Evolutionary conservation across 2,329 filamentous ascomycete genomes (phyloP).

Genomic region (Arthrobotrys sphaeroides): DNA sequence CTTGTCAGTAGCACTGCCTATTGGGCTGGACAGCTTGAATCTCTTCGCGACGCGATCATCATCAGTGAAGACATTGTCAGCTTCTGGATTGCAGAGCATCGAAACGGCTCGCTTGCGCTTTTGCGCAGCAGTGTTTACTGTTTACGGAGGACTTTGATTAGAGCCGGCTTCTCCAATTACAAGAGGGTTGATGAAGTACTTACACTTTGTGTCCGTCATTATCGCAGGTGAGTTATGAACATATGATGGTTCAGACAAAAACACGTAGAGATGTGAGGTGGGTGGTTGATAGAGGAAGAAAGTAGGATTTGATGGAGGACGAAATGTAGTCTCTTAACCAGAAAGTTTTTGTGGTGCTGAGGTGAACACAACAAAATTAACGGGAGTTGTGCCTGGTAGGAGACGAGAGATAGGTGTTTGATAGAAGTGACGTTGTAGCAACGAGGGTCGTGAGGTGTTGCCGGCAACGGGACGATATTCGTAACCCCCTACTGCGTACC

Average conservation of each 20-base stretch:
- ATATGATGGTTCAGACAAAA: conserved; percentile 4
- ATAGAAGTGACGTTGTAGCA: background rate
- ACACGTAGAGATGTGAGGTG: background rate
- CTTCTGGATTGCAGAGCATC: conserved; percentile 26
- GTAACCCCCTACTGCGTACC: conserved; percentile 39
- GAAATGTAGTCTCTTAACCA: no score
- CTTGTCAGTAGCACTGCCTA: conserved; percentile 36
- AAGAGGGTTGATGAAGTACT: no score
- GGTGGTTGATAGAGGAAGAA: no score
- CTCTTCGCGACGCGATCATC: conserved; percentile 46
- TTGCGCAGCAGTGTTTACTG: conserved; percentile 15
- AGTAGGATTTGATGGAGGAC: no score
- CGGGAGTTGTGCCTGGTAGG: no score
- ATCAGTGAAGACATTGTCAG: conserved; percentile 42
- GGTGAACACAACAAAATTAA: no score
- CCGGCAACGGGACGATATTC: background rate
- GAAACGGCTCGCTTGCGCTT: conserved; percentile 30
- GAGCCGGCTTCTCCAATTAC: no score
- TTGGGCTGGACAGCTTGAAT: conserved; percentile 14
- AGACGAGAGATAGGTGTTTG: background rate
- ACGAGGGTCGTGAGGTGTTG: background rate
- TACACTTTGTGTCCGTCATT: conserved; percentile 41
- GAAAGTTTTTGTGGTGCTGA: no score
- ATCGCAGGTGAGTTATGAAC: background rate
- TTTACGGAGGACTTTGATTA: no score